Percentiles rank a stretch among this genome's conserved stretches.
phyloP scores from a whole-genome alignment of 2,329 filamentous ascomycete genomes.

The Hyphodiscus sp. region DNA sequence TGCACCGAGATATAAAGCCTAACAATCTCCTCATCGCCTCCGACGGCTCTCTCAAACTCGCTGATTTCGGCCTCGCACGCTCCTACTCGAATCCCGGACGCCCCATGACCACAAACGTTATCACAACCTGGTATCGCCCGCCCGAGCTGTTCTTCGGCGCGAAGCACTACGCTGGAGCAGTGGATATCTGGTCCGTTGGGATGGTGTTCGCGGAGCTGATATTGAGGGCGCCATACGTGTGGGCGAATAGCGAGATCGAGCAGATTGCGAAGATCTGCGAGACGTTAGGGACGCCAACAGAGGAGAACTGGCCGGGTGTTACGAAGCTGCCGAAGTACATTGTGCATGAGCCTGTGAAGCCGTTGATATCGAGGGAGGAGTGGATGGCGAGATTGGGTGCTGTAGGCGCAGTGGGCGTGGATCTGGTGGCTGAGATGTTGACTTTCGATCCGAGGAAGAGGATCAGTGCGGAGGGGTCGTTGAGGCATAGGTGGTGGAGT shows the following conservation, averaged over 20 bases:
- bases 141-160: slow-evolving; percentile 91
- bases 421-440: slow-evolving; percentile 80
- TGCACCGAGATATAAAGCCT: slow-evolving; percentile 97
- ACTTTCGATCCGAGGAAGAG: slow-evolving; percentile 80
- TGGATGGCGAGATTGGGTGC: slow-evolving; percentile 74
- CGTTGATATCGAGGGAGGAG: slow-evolving; percentile 60
- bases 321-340: slow-evolving; percentile 73
- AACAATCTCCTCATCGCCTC: slow-evolving; percentile 95
- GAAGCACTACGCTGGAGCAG: slow-evolving; percentile 79
- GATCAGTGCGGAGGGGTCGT: slow-evolving; percentile 68
- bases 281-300: slow-evolving; percentile 81
- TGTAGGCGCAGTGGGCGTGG: slow-evolving; percentile 75
- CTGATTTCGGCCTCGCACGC: slow-evolving; percentile 93
- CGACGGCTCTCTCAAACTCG: slow-evolving; percentile 89
- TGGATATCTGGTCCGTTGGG: slow-evolving; percentile 92
- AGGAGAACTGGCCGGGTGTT: slow-evolving; percentile 94
- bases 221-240: slow-evolving; percentile 73
- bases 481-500: slow-evolving; percentile 82
- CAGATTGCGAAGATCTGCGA: slow-evolving; percentile 81
- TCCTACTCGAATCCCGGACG: slow-evolving; percentile 82
- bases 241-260: slow-evolving; percentile 77
- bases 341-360: slow-evolving; percentile 49
- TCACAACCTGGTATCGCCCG: slow-evolving; percentile 94
- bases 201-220: slow-evolving; percentile 90
- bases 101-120: slow-evolving; percentile 88